phyloP scores from a whole-genome alignment of 306 rosid genomes.

The Morella rubra region DNA sequence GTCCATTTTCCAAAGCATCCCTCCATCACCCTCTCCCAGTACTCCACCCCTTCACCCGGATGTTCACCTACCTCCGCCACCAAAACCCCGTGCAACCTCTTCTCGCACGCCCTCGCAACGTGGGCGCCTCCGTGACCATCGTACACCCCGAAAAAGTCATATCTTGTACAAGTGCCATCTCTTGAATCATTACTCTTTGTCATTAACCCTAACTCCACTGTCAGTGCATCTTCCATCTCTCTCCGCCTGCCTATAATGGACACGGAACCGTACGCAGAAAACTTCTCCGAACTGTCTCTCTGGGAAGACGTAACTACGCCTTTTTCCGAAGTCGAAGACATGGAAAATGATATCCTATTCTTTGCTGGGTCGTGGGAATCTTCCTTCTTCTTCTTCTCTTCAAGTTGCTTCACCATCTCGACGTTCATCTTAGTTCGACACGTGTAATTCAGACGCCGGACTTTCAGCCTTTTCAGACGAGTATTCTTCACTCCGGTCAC shows the following conservation, averaged over 20 bases:
- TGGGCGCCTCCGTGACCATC: constrained; percentile 87
- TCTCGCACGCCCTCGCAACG: constrained; percentile 66
- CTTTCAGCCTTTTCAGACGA: constrained; percentile 38
- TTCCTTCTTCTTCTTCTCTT: not conserved
- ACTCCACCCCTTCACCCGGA: constrained; percentile 10
- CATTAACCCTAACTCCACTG: constrained; percentile 54
- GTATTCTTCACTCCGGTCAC: constrained; percentile 26
- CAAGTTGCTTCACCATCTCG: not conserved
- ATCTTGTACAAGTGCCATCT: constrained; percentile 19
- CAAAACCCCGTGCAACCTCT: constrained; percentile 53
- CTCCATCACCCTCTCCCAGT: constrained; percentile 77
- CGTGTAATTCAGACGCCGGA: constrained; percentile 45
- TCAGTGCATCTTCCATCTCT: constrained; percentile 90
- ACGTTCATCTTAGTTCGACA: constrained; percentile 37
- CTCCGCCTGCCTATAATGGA: constrained; percentile 74
- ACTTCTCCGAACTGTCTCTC: not conserved
- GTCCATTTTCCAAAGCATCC: constrained; percentile 76
- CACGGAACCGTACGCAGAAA: constrained; percentile 43
- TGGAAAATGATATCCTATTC: constrained; percentile 40
- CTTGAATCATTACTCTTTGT: constrained; percentile 3
- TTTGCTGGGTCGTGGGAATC: constrained; percentile 21
- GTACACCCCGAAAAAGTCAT: constrained; percentile 69
- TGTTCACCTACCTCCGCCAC: constrained; percentile 45
- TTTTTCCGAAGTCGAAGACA: constrained; percentile 8
- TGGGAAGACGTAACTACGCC: constrained; percentile 9